phyloP scores from a whole-genome alignment of 129 eudicot species.

The Flaveria robusta region DNA sequence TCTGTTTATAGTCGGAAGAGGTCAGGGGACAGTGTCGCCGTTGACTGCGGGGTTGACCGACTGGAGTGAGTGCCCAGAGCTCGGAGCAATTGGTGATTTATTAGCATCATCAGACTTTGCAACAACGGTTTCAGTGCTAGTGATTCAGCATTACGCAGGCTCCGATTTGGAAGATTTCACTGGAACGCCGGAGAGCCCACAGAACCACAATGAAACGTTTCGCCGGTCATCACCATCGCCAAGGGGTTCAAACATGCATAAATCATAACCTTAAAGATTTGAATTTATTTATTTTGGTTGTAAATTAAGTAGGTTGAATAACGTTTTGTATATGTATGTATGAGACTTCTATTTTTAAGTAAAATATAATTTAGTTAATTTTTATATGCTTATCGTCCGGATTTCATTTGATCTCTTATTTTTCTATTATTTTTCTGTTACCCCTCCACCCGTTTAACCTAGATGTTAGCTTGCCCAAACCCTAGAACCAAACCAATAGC shows the following conservation, averaged over 20 bases:
- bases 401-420: no score
- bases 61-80: slow-evolving; percentile 97
- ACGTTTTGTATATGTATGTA: neutral
- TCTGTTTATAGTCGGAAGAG: slow-evolving; percentile 79
- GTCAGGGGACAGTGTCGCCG: slow-evolving; percentile 65
- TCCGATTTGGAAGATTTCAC: slow-evolving; percentile 38
- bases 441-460: no score
- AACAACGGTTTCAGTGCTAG: slow-evolving; percentile 65
- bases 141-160: slow-evolving; percentile 71
- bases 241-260: neutral
- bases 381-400: no score
- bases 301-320: neutral
- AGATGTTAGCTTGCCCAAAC: no score
- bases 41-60: slow-evolving; percentile 83
- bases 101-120: slow-evolving; percentile 86
- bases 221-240: slow-evolving; percentile 29
- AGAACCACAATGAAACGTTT: slow-evolving; percentile 26
- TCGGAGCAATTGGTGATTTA: slow-evolving; percentile 85
- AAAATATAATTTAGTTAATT: no score
- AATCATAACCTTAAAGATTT: slow-evolving; percentile 5
- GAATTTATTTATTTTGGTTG: neutral
- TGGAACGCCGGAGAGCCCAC: slow-evolving; percentile 54
- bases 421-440: no score
- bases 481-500: neutral
- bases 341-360: no score